Evolutionary conservation across 163 green algal species (phyloP).

Genomic region (Volvox carteri): DNA sequence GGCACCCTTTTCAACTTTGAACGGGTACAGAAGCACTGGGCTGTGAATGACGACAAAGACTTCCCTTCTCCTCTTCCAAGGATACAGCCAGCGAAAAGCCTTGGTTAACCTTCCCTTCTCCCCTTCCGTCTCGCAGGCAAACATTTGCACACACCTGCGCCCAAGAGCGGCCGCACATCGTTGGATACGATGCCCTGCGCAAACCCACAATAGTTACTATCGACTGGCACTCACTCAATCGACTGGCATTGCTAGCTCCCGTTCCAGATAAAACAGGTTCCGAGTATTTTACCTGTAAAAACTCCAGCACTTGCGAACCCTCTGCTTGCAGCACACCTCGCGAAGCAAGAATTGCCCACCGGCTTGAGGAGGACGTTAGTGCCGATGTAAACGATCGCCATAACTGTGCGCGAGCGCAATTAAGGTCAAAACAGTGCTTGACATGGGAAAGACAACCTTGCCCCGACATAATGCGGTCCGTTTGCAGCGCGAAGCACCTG

Average conservation of each 20-base stretch:
- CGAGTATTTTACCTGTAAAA: slow-evolving; percentile 52
- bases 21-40: too few relatives aligned
- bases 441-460: not conserved
- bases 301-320: slow-evolving; percentile 18
- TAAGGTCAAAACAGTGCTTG: not conserved
- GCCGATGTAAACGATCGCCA: not conserved
- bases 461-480: slow-evolving; percentile 12
- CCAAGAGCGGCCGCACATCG: slow-evolving; percentile 74
- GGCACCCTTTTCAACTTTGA: too few relatives aligned
- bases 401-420: not conserved
- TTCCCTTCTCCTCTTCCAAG: too few relatives aligned
- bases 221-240: not conserved
- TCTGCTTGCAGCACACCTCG: slow-evolving; percentile 40
- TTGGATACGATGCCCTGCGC: slow-evolving; percentile 87
- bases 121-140: not conserved
- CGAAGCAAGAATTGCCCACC: not conserved
- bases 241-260: too few relatives aligned
- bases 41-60: too few relatives aligned
- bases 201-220: not conserved
- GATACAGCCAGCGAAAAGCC: too few relatives aligned
- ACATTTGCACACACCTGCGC: slow-evolving; percentile 36
- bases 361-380: not conserved
- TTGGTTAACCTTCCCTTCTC: too few relatives aligned
- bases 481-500: too few relatives aligned
- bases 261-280: too few relatives aligned